phyloP scores from a whole-genome alignment of 257 asterid species.

The Jacaranda mimosifolia region DNA sequence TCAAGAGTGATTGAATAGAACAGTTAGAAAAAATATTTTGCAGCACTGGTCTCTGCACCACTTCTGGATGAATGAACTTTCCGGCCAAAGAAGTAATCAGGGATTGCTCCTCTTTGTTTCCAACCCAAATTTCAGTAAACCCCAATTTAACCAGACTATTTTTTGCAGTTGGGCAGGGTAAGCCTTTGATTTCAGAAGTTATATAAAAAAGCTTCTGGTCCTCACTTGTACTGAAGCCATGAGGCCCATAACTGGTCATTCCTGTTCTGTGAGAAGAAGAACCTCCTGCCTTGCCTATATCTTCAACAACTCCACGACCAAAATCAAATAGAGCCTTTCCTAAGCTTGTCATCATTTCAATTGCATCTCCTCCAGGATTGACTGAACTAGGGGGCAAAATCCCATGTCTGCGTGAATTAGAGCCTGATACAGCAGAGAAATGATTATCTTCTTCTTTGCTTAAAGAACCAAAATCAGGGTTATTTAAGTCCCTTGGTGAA shows the following conservation, averaged over 20 bases:
- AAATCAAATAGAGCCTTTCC: constrained; percentile 93
- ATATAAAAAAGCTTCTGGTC: constrained; percentile 58
- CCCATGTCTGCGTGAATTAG: constrained; percentile 53
- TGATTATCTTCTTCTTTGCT: constrained; percentile 45
- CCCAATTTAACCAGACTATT: constrained; percentile 72
- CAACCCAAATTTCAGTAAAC: constrained; percentile 78
- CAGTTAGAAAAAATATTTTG: constrained; percentile 64
- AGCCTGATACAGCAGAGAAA: constrained; percentile 51
- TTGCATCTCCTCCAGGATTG: constrained; percentile 91
- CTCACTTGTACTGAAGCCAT: constrained; percentile 54
- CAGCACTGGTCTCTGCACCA: constrained; percentile 80
- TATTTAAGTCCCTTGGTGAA: constrained; percentile 43
- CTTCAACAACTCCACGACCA: constrained; percentile 97
- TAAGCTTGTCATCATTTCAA: constrained; percentile 89
- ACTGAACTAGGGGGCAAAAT: constrained; percentile 50
- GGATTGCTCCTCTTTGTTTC: constrained; percentile 78
- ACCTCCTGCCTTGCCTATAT: constrained; percentile 80
- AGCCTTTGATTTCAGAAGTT: constrained; percentile 78
- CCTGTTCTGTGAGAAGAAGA: constrained; percentile 68
- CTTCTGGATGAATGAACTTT: constrained; percentile 85
- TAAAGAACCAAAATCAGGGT: constrained; percentile 48
- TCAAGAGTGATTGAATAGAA: constrained; percentile 67
- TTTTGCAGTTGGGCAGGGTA: constrained; percentile 91
- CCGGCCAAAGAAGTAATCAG: constrained; percentile 73
- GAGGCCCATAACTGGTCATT: constrained; percentile 45